Percentiles rank a stretch among this genome's conserved stretches.
phyloP scores from a whole-genome alignment of 2,329 filamentous ascomycete genomes.

The Plenodomus lindquistii region DNA sequence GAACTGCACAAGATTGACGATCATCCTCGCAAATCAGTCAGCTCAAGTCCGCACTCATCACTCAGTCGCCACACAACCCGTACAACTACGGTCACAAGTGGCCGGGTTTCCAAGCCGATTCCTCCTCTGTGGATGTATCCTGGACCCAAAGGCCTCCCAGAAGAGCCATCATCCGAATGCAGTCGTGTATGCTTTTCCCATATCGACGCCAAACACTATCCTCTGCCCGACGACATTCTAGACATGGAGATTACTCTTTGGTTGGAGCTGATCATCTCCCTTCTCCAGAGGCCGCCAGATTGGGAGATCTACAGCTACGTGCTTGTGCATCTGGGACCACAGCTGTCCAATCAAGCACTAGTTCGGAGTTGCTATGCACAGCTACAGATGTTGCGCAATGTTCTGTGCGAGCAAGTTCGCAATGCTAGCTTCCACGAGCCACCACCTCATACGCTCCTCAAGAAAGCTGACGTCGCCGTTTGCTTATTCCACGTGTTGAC shows the following conservation, averaged over 20 bases:
- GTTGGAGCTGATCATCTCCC: constrained; percentile 75
- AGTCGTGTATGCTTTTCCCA: constrained; percentile 58
- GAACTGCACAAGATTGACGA: constrained; percentile 36
- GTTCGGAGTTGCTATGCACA: constrained; percentile 75
- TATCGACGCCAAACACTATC: constrained; percentile 43
- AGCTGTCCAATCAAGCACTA: constrained; percentile 86
- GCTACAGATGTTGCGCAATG: constrained; percentile 72
- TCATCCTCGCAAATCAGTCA: constrained; percentile 35
- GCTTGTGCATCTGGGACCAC: constrained; percentile 81
- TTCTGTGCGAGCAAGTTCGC: constrained; percentile 82
- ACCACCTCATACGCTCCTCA: constrained; percentile 74
- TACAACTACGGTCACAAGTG: constrained; percentile 17
- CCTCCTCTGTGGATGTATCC: constrained; percentile 61
- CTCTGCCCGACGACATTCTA: constrained; percentile 43
- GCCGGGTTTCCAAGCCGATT: constrained; percentile 39
- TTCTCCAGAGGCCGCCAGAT: constrained; percentile 74
- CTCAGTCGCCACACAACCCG: constrained; percentile 36
- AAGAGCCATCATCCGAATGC: constrained; percentile 53
- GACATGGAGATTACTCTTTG: constrained; percentile 60
- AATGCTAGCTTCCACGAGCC: constrained; percentile 79
- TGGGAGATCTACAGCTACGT: constrained; percentile 96
- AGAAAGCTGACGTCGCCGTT: constrained; percentile 84
- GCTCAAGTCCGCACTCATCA: constrained; percentile 38
- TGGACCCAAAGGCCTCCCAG: constrained; percentile 58
- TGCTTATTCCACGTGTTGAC: constrained; percentile 86